Base-by-base conservation (phyloP, 1,284 basidiomycete species). In the Apiotrichum porosum region DNA sequence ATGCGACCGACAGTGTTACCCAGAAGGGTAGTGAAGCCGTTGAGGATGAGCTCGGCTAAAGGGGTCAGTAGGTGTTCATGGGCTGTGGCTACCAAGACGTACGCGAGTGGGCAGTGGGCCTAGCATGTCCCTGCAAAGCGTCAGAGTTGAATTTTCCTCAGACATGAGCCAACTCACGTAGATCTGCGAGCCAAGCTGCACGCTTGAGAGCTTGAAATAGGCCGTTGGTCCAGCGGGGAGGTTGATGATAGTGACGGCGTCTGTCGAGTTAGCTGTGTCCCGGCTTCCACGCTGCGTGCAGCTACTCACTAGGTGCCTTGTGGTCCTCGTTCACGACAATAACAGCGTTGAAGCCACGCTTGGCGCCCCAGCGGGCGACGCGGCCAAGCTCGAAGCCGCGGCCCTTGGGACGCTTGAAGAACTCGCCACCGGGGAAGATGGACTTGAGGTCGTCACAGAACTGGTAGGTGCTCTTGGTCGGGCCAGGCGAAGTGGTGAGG, bases 401-500 rank as follows among this genome's bases (percentile, higher is more conserved):
- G 2, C 91, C 90, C 69, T 90, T 92, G 63, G 88, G 87, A 48
- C 95, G 77, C 51, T 85, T 81, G 41, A 93, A 84, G 66, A 95
- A 91, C 67, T 98, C 90, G 1, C 90, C 89, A 6, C 95, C 95
- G 23, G 95, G 94, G 63, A 98, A 90, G 32, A 99, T 78, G 6
- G 84, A 86, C 24, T 88, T 85, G 10, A 98, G 75, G 70, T 98
- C 94, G 56, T 92, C 86, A 60, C 88, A 88, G 71, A 95, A 93
- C 17, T 84, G 83, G 62, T 88, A 91, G 0, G 89, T 92, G 8
- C 80, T 70, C 61, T 85, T 87, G 15, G 86, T 86, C 4, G 89
- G 86, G 52, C 86, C 86, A n/a, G 84, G 83, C 0, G 86, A 88
- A 2, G 92, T 95, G 0, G 92, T 97, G 48, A 97, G 81, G 44